A percentile compares a stretch with the other conserved stretches of the same genome.
phyloP scores from a whole-genome alignment of 1,284 basidiomycete genomes.

The Puccinia polysora region DNA sequence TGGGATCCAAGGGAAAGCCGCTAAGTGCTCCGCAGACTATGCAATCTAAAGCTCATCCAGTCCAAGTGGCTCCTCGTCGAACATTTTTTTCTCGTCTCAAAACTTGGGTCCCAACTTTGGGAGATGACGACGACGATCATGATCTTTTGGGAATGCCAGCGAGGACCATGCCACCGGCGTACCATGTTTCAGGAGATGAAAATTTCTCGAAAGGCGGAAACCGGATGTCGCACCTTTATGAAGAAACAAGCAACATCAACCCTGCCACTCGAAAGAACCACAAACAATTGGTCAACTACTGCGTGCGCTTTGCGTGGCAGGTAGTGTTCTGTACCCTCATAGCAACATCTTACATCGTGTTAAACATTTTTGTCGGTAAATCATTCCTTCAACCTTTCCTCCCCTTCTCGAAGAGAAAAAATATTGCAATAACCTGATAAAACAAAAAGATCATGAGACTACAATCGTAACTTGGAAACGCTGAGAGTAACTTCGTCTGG shows the following conservation, averaged over 20 bases:
- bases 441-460: too few species aligned
- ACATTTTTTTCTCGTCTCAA: slow-evolving; percentile 16
- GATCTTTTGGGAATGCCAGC: slow-evolving; percentile 8
- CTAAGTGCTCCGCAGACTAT: not conserved
- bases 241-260: not conserved
- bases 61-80: not conserved
- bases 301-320: slow-evolving; percentile 38
- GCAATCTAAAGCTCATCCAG: not conserved
- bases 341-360: slow-evolving; percentile 41
- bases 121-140: slow-evolving; percentile 28
- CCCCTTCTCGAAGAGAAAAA: not conserved
- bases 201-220: not conserved
- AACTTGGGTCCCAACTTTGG: slow-evolving; percentile 15
- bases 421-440: too few species aligned
- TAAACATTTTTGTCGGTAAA: slow-evolving; percentile 40
- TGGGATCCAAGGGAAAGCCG: not conserved
- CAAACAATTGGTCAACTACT: slow-evolving; percentile 34
- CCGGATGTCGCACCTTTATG: slow-evolving; percentile 17
- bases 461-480: too few species aligned
- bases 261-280: slow-evolving; percentile 20
- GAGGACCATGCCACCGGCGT: slow-evolving; percentile 6
- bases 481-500: not conserved
- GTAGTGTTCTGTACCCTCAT: slow-evolving; percentile 36
- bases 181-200: slow-evolving; percentile 23
- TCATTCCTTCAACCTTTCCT: not conserved